Conservation (phyloP, 176 grass and related monocot genomes). For the Ensete ventricosum region DNA sequence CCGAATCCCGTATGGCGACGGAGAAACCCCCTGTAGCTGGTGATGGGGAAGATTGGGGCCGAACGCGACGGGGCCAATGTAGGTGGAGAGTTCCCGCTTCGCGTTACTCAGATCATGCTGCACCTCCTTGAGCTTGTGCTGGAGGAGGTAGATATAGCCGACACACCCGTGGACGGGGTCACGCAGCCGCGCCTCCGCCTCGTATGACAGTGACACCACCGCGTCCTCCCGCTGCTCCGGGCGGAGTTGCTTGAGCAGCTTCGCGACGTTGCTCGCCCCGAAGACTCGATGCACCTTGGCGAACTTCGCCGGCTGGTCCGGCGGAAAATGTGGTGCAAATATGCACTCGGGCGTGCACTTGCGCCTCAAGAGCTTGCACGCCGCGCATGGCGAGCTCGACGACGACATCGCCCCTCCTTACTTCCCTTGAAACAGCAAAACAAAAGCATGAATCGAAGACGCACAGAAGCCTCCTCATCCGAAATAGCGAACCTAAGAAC, state of each 20-base stretch:
- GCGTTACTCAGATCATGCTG: conserved; percentile 39
- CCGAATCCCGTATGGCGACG: neutral
- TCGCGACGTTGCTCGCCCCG: conserved; percentile 87
- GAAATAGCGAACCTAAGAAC: neutral
- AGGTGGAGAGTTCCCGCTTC: conserved; percentile 59
- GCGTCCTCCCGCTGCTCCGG: conserved; percentile 61
- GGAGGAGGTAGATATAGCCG: conserved; percentile 59
- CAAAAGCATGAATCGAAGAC: neutral
- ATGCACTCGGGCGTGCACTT: conserved; percentile 82
- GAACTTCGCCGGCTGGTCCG: conserved; percentile 65
- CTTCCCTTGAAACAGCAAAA: neutral
- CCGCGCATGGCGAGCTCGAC: conserved; percentile 79
- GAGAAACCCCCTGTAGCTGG: neutral
- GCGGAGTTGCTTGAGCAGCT: conserved; percentile 57
- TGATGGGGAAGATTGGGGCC: conserved; percentile 17
- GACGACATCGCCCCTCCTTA: conserved; percentile 31
- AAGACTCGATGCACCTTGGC: conserved; percentile 78
- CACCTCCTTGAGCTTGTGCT: conserved; percentile 48
- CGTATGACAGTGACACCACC: conserved; percentile 64
- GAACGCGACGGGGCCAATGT: conserved; percentile 51
- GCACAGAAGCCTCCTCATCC: neutral
- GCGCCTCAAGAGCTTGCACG: conserved; percentile 78
- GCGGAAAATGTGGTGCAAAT: conserved; percentile 86
- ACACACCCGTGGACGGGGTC: conserved; percentile 90
- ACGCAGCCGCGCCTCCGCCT: conserved; percentile 59